A percentile compares a stretch with the other conserved stretches of the same genome.
Conservation (phyloP, 257 asterid genomes). For the Rhazya stricta region DNA sequence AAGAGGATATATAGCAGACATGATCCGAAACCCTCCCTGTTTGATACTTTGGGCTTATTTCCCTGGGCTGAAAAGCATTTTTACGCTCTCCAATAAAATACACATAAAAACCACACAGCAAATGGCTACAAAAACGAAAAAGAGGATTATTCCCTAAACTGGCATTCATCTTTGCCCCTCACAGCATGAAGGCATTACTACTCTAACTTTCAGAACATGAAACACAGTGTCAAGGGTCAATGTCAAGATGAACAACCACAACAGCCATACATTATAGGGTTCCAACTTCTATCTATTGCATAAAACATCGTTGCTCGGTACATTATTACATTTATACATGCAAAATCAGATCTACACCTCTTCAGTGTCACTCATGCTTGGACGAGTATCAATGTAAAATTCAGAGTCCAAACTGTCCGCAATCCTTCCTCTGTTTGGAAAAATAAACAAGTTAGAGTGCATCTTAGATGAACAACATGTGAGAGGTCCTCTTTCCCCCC, state of each 20-base stretch:
- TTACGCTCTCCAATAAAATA: neutral
- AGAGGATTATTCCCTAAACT: neutral
- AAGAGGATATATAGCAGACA: neutral
- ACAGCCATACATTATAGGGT: neutral
- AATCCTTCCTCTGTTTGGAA: conserved; percentile 50
- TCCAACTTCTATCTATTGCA: neutral
- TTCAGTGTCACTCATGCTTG: conserved; percentile 45
- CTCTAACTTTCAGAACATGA: neutral
- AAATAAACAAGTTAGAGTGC: neutral
- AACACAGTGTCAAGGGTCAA: neutral
- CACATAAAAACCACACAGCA: neutral
- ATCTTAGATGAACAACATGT: neutral
- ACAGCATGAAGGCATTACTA: neutral
- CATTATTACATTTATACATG: neutral
- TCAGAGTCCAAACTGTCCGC: conserved; percentile 59
- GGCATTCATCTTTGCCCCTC: neutral
- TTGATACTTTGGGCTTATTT: neutral
- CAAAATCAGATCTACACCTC: conserved; percentile 28
- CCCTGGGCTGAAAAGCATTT: too few species aligned
- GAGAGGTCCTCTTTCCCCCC: too few species aligned
- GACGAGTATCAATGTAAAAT: conserved; percentile 44
- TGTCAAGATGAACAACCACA: neutral
- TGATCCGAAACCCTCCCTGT: neutral
- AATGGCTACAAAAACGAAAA: neutral
- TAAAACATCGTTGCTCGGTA: neutral